Base-by-base conservation (phyloP, 805 yeast species). In the Tetrapisispora fleetii region DNA sequence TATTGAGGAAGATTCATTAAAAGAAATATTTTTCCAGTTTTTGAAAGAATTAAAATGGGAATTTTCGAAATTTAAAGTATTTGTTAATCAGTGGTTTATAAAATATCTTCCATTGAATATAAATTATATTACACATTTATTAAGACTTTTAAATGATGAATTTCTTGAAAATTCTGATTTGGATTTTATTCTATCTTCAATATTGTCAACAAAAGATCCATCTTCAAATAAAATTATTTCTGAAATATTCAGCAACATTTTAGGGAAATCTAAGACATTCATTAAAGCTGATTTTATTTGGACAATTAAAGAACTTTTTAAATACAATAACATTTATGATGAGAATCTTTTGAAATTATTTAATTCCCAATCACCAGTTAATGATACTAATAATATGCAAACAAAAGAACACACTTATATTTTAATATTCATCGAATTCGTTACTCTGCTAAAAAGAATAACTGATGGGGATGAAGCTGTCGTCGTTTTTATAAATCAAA, bases 391-490 rank as follows among this genome's bases (percentile, higher is more conserved):
- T 18, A 51, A 58, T 22, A 49, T 52, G 6, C 55, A 68, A n/a
- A 61, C 73, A 9, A 63, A 74, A 37, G 76, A 74, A 52, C 85
- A 79, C 45, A 83, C 79, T 57, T 74, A 81, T 73, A 81, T 81
- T 3, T 80, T 85, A 55, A 73, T 91, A 0, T 93, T 90, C 64
- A 81, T 87, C 35, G 98, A 93, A 66, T 93, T 99, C 98, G 82
- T 85, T 37, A 81, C 86, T 50, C 71, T 93, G 21, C 64, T 81
- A 35, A 88, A 85, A 58, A 83, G 82, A 55, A 81, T 83, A 10
- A 76, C 76, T 19, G 61, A 67, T 39, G 72, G 76, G 24, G 77
- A 74, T 42, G 67, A 69, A 19, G 62, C 78, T 45, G 75, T 79
- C 48, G 67, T 69, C 43, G 73, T 77, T 16, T 91, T 87, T 58